phyloP scores from a whole-genome alignment of 2,329 filamentous ascomycete species.

The Curvularia sp. region DNA sequence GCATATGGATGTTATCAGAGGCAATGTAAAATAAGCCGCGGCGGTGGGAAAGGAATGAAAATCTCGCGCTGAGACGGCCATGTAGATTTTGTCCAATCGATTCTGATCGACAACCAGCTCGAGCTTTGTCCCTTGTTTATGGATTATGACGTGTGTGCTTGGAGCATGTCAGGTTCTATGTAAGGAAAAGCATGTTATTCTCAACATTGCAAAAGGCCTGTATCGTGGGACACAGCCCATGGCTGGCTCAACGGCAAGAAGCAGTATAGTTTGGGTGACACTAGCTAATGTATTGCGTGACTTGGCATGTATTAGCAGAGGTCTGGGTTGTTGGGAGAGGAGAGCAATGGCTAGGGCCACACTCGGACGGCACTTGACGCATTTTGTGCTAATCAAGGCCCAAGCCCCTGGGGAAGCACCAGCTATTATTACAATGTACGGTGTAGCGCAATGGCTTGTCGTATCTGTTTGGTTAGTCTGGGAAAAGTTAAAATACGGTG shows the following conservation, averaged over 20 bases:
- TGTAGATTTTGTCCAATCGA: constrained; percentile 43
- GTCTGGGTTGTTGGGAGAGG: not conserved
- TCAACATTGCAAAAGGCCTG: not conserved
- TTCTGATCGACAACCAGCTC: constrained; percentile 16
- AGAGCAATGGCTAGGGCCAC: constrained; percentile 2
- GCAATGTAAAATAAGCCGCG: constrained; percentile 50
- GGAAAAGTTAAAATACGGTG: not conserved
- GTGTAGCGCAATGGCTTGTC: constrained; percentile 1
- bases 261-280: not conserved
- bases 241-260: not conserved
- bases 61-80: constrained; percentile 33
- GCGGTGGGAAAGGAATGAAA: constrained; percentile 20
- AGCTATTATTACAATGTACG: not conserved
- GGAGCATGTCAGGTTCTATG: not conserved
- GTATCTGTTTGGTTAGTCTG: not conserved
- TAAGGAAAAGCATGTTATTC: not conserved
- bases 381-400: not conserved
- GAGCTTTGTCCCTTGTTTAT: not conserved
- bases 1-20: constrained; percentile 30
- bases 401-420: not conserved
- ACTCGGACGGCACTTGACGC: not conserved
- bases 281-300: not conserved
- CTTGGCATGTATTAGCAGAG: not conserved
- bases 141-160: not conserved
- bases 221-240: not conserved